These are phyloP conservation scores for Cucurbita maxima DNA, from an alignment of 306 rosid species.

Conservation along the genomic window DNA sequence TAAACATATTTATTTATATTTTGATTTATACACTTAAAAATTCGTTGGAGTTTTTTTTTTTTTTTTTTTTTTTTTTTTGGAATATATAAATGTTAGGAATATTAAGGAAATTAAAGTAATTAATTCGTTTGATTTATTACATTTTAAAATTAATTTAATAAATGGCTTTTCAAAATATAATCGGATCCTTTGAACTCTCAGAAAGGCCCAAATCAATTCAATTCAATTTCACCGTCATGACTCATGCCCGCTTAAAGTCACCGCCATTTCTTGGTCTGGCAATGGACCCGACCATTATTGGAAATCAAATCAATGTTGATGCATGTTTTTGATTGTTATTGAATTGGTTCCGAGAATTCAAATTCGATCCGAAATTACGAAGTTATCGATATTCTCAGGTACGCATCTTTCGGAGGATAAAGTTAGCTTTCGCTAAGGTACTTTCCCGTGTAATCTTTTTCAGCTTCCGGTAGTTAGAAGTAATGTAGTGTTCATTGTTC, in stretches of 20 bases:
- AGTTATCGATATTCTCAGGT: not conserved
- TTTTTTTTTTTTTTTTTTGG: too few species aligned
- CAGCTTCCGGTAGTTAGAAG: not conserved
- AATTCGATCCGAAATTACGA: not conserved
- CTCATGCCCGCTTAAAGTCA: not conserved
- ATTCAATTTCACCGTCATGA: not conserved
- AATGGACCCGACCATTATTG: not conserved
- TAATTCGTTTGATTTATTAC: too few species aligned
- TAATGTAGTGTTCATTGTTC: not conserved
- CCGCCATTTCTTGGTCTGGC: slow-evolving; percentile 3
- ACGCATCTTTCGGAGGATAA: not conserved
- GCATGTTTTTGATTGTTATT: not conserved
- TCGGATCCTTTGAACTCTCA: not conserved
- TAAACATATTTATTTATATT: too few species aligned
- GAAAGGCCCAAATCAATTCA: not conserved
- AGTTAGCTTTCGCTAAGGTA: not conserved
- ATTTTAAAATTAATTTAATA: too few species aligned
- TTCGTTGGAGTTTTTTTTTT: too few species aligned
- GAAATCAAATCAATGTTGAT: not conserved
- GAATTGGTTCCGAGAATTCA: not conserved
- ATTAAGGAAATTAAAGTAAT: too few species aligned
- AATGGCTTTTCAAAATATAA: too few species aligned
- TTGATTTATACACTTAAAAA: too few species aligned
- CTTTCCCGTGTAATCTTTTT: not conserved
- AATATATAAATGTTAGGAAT: too few species aligned